Conservation (phyloP, 108 stramenopile species). For the Nitzschia putrida region DNA sequence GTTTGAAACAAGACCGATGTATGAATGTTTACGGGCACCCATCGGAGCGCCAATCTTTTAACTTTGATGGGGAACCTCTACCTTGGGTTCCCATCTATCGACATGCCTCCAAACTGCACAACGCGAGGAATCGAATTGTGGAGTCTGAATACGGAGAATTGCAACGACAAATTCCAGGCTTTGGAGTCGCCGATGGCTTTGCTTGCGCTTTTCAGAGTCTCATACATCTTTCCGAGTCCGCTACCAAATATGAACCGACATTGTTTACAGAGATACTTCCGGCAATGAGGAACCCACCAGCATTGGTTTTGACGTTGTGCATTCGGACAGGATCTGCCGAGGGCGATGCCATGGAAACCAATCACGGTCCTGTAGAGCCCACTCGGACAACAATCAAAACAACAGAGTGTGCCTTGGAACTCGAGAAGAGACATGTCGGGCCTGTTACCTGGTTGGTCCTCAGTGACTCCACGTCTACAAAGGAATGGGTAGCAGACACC, state of each 20-base stretch:
- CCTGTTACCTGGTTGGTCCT: conserved; percentile 25
- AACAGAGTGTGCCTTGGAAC: conserved; percentile 19
- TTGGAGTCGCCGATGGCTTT: conserved; percentile 12
- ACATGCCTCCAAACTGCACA: not conserved
- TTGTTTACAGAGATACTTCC: conserved; percentile 23
- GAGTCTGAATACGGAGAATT: not conserved
- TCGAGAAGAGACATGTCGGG: not conserved
- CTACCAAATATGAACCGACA: conserved; percentile 13
- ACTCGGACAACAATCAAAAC: no score
- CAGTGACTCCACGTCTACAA: conserved; percentile 6
- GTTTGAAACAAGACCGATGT: not conserved
- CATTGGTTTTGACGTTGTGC: conserved; percentile 21
- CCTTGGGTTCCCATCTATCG: conserved; percentile 2
- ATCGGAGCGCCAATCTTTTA: not conserved
- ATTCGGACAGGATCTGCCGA: conserved; percentile 23
- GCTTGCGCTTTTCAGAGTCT: conserved; percentile 20
- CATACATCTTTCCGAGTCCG: conserved; percentile 1
- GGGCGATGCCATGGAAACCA: not conserved
- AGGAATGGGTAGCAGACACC: conserved; percentile 6
- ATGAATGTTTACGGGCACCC: not conserved
- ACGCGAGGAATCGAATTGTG: not conserved
- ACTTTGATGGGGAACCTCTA: not conserved
- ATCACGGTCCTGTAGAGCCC: not conserved
- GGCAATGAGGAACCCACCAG: conserved; percentile 6
- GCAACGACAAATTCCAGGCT: conserved; percentile 12